phyloP scores from a whole-genome alignment of 345 rosid genomes.

The Eucalyptus grandis region DNA sequence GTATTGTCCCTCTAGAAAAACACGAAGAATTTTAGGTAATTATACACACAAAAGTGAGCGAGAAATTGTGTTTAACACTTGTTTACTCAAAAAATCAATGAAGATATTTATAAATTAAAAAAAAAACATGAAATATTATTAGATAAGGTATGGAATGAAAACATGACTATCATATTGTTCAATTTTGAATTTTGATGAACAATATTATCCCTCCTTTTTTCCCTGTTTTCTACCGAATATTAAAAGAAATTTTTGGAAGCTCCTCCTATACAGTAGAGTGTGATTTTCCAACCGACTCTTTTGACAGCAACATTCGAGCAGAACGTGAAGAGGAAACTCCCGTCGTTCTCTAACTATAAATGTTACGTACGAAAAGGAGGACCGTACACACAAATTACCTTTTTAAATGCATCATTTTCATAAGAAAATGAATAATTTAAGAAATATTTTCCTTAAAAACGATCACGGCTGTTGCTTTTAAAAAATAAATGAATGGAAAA shows the following conservation, averaged over 20 bases:
- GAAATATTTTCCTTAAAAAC: accelerated
- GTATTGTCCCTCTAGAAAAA: background rate
- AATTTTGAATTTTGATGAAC: background rate
- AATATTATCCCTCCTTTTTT: background rate
- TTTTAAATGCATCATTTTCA: background rate
- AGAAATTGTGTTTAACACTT: background rate
- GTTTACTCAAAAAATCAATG: background rate
- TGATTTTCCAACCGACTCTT: background rate
- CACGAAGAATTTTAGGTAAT: background rate
- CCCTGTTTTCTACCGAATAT: too few species aligned
- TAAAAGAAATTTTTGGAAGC: background rate
- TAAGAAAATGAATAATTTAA: background rate
- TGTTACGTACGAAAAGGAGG: background rate
- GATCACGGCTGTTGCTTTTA: accelerated
- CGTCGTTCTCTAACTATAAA: background rate
- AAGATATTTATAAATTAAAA: too few species aligned
- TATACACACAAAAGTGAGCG: background rate
- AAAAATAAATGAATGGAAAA: background rate
- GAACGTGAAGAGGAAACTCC: background rate
- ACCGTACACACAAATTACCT: background rate
- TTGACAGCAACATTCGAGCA: background rate
- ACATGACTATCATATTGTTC: background rate
- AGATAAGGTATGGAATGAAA: background rate
- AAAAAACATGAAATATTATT: background rate
- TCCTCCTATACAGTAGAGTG: background rate